phyloP scores from a whole-genome alignment of 2,329 filamentous ascomycete genomes.

The Ilyonectria destructans region DNA sequence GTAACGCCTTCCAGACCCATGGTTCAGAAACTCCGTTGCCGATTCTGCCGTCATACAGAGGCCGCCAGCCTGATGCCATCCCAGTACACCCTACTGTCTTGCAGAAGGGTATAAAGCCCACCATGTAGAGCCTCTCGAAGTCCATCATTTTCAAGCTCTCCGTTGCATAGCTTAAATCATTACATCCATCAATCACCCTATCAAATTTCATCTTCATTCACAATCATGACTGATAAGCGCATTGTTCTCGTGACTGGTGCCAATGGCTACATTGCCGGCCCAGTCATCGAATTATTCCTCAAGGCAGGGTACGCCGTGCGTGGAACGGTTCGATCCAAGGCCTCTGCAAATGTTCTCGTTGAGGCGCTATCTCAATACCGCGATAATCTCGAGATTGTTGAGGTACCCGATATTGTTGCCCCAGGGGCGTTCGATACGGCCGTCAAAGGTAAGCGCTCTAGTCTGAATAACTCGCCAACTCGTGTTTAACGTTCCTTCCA shows the following conservation, averaged over 20 bases:
- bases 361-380: slow-evolving; percentile 41
- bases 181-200: background rate
- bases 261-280: slow-evolving; percentile 58
- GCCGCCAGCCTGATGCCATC: background rate
- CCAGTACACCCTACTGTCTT: background rate
- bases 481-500: slow-evolving; percentile 19
- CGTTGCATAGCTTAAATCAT: background rate
- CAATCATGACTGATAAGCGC: slow-evolving; percentile 42
- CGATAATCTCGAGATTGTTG: slow-evolving; percentile 43
- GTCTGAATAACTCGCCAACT: background rate
- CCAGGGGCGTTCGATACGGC: slow-evolving; percentile 56
- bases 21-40: slow-evolving; percentile 25
- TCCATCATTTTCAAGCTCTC: background rate
- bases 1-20: background rate
- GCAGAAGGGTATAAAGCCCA: slow-evolving; percentile 16
- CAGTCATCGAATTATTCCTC: slow-evolving; percentile 56
- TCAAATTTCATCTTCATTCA: background rate
- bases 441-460: slow-evolving; percentile 47
- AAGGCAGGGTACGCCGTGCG: slow-evolving; percentile 57
- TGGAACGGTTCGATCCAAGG: slow-evolving; percentile 55
- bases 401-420: slow-evolving; percentile 55
- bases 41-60: background rate
- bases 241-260: slow-evolving; percentile 57
- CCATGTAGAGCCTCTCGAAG: background rate
- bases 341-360: slow-evolving; percentile 39